These are phyloP conservation scores for Whalleya microplaca DNA, from an alignment of 2,329 filamentous ascomycete species.

Conservation along the genomic window DNA sequence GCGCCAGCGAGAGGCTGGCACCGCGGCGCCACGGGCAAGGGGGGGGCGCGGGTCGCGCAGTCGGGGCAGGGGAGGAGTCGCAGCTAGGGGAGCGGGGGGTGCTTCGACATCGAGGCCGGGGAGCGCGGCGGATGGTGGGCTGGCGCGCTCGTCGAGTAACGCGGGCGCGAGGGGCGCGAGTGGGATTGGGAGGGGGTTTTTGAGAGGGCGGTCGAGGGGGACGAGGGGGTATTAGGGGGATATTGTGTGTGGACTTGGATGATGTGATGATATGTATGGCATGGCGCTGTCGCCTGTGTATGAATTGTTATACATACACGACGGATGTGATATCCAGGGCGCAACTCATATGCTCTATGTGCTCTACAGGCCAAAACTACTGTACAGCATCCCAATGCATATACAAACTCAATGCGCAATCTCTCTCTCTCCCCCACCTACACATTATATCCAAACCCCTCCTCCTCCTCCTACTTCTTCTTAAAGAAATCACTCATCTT, in stretches of 20 bases:
- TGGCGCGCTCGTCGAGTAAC: conserved; percentile 35
- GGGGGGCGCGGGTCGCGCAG: conserved; percentile 16
- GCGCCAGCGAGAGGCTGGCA: conserved; percentile 45
- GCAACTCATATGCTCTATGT: too few relatives aligned
- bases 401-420: too few relatives aligned
- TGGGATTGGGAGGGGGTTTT: conserved; percentile 51
- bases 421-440: too few relatives aligned
- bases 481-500: conserved; percentile 95
- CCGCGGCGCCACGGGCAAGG: conserved; percentile 19
- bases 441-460: too few relatives aligned
- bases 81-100: conserved; percentile 40
- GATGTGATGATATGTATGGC: conserved; percentile 1
- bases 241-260: not conserved
- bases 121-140: conserved; percentile 22
- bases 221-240: conserved; percentile 41
- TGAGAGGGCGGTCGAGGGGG: conserved; percentile 59
- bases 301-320: conserved; percentile 1
- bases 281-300: not conserved
- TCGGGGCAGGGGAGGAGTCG: conserved; percentile 36
- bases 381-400: too few relatives aligned
- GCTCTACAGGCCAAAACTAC: too few relatives aligned
- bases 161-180: conserved; percentile 42
- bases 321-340: conserved; percentile 6
- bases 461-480: conserved; percentile 54
- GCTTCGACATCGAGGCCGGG: conserved; percentile 17